Percentiles rank a stretch among this genome's conserved stretches.
Conservation (phyloP, 495 filamentous ascomycete genomes). For the Hapsidospora chrysogenum region DNA sequence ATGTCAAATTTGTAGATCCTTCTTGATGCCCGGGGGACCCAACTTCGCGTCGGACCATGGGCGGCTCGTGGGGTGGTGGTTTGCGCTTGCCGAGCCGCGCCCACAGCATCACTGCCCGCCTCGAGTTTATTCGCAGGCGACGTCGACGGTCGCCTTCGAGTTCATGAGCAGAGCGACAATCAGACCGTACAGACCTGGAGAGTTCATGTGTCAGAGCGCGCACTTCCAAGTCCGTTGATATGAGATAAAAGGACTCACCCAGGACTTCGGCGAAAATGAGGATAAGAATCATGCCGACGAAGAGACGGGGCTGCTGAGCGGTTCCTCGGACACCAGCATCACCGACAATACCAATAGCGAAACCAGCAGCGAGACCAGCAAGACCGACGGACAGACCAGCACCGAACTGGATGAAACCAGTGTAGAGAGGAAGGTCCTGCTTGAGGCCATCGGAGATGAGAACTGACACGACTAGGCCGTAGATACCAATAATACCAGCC, state of each 20-base stretch:
- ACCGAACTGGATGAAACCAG: slow-evolving; percentile 92
- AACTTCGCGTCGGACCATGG: background rate
- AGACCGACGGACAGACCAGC: slow-evolving; percentile 94
- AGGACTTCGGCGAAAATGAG: slow-evolving; percentile 99
- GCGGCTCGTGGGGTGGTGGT: background rate
- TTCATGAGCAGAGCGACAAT: slow-evolving; percentile 99
- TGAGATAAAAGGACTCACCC: slow-evolving; percentile 37
- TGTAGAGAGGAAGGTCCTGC: slow-evolving; percentile 70
- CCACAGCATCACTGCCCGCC: too few species aligned
- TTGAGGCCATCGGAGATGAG: slow-evolving; percentile 82
- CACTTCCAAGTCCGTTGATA: background rate
- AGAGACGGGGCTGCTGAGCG: slow-evolving; percentile 91
- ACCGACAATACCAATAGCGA: slow-evolving; percentile 98
- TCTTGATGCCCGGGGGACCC: background rate
- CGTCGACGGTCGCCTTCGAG: slow-evolving; percentile 50
- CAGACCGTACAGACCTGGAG: slow-evolving; percentile 87
- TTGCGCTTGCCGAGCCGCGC: too few species aligned
- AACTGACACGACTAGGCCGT: slow-evolving; percentile 97
- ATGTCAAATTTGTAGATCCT: background rate
- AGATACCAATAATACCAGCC: slow-evolving; percentile 99
- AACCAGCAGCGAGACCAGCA: slow-evolving; percentile 92
- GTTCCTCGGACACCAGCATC: slow-evolving; percentile 97
- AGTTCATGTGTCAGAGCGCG: background rate
- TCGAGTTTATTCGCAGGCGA: slow-evolving; percentile 17
- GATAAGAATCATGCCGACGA: slow-evolving; percentile 99